phyloP scores from a whole-genome alignment of 2,329 filamentous ascomycete genomes.

The Fusarium sp. region DNA sequence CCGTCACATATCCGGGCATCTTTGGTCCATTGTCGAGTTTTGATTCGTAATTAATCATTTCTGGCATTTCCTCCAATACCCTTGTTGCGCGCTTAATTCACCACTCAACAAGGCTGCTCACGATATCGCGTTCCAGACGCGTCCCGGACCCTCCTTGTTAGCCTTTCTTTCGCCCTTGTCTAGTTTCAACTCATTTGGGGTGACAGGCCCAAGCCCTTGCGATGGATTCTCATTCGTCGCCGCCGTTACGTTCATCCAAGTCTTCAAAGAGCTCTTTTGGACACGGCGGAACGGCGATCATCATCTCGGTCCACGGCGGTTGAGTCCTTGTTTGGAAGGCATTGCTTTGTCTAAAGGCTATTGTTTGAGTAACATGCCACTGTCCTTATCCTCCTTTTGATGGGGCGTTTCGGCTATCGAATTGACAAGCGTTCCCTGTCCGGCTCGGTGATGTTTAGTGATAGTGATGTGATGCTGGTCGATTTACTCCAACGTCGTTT shows the following conservation, averaged over 20 bases:
- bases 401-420: conserved; percentile 15
- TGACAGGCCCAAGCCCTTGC: conserved; percentile 23
- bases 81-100: conserved; percentile 37
- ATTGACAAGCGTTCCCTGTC: conserved; percentile 4
- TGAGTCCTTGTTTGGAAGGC: conserved; percentile 2
- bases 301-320: conserved; percentile 28
- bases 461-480: background rate
- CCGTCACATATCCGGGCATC: conserved; percentile 28
- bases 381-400: conserved; percentile 1
- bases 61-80: conserved; percentile 17
- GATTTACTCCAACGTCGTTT: background rate
- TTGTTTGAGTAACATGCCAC: background rate
- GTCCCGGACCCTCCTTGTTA: conserved; percentile 23
- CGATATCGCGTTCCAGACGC: conserved; percentile 32
- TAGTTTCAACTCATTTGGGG: conserved; percentile 10
- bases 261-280: conserved; percentile 6
- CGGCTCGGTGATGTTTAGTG: background rate
- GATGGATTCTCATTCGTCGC: conserved; percentile 27
- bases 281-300: conserved; percentile 27
- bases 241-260: conserved; percentile 2
- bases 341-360: conserved; percentile 6
- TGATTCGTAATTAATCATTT: conserved; percentile 33
- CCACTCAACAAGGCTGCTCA: conserved; percentile 19
- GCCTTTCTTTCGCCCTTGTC: conserved; percentile 25
- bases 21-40: background rate